A percentile compares a stretch with the other conserved stretches of the same genome.
Conservation (phyloP, 2,329 filamentous ascomycete species). For the Venturiaceae sp. region DNA sequence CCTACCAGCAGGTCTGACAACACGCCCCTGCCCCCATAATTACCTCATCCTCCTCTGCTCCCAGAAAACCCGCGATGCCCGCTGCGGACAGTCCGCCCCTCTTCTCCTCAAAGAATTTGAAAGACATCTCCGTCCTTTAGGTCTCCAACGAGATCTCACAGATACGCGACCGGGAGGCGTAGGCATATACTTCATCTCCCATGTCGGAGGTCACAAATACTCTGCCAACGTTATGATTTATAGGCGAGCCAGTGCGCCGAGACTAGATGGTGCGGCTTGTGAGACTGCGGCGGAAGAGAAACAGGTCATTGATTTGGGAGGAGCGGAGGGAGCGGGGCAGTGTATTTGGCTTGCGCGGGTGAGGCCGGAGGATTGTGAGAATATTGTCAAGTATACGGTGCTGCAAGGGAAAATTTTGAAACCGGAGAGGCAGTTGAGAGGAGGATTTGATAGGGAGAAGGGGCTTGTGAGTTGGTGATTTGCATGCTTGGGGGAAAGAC, state of each 20-base stretch:
- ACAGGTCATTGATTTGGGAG: background rate
- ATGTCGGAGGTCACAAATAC: conserved; percentile 96
- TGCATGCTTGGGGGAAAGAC: background rate
- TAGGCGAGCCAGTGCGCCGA: conserved; percentile 40
- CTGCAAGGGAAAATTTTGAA: conserved; percentile 92
- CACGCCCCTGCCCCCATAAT: conserved; percentile 66
- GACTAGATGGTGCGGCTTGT: conserved; percentile 9
- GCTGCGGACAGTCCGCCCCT: conserved; percentile 89
- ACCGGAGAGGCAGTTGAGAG: conserved; percentile 73
- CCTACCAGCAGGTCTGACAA: conserved; percentile 34
- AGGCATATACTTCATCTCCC: conserved; percentile 91
- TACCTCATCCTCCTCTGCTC: conserved; percentile 90
- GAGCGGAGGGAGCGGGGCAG: conserved; percentile 53
- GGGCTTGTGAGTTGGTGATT: conserved; percentile 77
- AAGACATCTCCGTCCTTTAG: conserved; percentile 74
- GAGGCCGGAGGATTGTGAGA: conserved; percentile 82
- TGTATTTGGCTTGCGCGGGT: conserved; percentile 90
- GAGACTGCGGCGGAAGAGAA: conserved; percentile 10
- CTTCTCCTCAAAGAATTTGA: conserved; percentile 83
- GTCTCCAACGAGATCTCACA: conserved; percentile 75
- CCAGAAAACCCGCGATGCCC: conserved; percentile 85
- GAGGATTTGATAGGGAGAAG: conserved; percentile 77
- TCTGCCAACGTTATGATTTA: conserved; percentile 92
- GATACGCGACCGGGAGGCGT: conserved; percentile 87
- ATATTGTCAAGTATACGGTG: conserved; percentile 79